phyloP scores from a whole-genome alignment of 768 basidiomycete species.

The Calocybe cyanea region DNA sequence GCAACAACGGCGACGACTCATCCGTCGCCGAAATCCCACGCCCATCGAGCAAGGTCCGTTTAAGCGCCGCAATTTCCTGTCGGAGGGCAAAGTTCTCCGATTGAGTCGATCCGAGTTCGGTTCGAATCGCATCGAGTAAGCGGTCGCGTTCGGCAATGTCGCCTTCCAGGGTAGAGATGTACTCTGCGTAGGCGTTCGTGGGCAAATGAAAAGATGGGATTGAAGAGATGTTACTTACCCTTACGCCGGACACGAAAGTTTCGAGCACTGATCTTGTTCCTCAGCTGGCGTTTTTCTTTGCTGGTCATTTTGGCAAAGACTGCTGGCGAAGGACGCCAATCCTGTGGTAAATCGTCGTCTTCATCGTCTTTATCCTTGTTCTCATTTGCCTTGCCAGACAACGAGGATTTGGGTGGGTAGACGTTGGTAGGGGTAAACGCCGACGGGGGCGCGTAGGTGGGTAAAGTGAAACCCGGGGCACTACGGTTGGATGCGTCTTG shows the following conservation, averaged over 20 bases:
- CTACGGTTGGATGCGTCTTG: slow-evolving; percentile 30
- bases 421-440: slow-evolving; percentile 16
- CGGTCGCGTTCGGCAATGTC: slow-evolving; percentile 92
- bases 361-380: slow-evolving; percentile 32
- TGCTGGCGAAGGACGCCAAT: slow-evolving; percentile 86
- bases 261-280: slow-evolving; percentile 95
- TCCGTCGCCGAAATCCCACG: slow-evolving; percentile 36
- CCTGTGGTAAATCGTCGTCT: slow-evolving; percentile 59
- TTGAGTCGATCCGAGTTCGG: slow-evolving; percentile 74
- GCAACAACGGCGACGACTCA: slow-evolving; percentile 27
- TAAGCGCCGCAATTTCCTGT: slow-evolving; percentile 71
- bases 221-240: slow-evolving; percentile 42
- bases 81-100: slow-evolving; percentile 82
- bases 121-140: slow-evolving; percentile 82
- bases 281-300: slow-evolving; percentile 93
- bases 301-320: slow-evolving; percentile 93
- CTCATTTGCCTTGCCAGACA: neutral
- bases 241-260: slow-evolving; percentile 95
- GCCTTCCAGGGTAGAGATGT: slow-evolving; percentile 90
- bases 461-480: slow-evolving; percentile 12
- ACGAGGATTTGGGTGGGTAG: slow-evolving; percentile 8
- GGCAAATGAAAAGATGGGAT: slow-evolving; percentile 9
- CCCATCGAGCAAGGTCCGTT: slow-evolving; percentile 69
- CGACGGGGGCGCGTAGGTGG: slow-evolving; percentile 16
- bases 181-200: slow-evolving; percentile 50